phyloP scores from a whole-genome alignment of 2,329 filamentous ascomycete genomes.

The Monascus ruber region DNA sequence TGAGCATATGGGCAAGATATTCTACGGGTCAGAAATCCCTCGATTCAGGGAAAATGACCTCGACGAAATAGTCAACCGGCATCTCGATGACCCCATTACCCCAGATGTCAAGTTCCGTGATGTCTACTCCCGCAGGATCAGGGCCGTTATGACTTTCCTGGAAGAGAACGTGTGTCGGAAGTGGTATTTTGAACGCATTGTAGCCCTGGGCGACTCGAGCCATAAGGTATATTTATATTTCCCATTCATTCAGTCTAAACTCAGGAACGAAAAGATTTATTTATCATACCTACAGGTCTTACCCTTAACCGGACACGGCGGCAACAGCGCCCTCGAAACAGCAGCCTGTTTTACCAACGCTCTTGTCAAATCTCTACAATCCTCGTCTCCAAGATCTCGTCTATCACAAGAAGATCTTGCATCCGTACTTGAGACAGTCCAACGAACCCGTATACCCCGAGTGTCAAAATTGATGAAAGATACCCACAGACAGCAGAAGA shows the following conservation, averaged over 20 bases:
- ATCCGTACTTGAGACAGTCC: neutral
- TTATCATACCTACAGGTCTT: neutral
- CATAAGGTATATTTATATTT: conserved; percentile 24
- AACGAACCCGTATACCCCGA: neutral
- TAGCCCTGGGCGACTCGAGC: conserved; percentile 28
- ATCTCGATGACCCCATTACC: conserved; percentile 16
- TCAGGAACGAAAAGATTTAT: neutral
- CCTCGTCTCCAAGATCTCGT: neutral
- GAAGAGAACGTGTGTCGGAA: conserved; percentile 25
- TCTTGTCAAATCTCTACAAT: neutral
- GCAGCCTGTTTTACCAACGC: conserved; percentile 1
- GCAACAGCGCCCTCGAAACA: neutral
- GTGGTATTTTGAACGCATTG: conserved; percentile 29
- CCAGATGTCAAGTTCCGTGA: conserved; percentile 20
- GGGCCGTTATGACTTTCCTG: conserved; percentile 11
- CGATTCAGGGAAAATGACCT: conserved; percentile 19
- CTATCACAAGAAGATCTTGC: neutral
- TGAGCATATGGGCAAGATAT: conserved; percentile 9
- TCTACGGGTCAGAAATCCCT: conserved; percentile 12
- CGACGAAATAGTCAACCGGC: conserved; percentile 12
- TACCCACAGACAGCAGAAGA: neutral
- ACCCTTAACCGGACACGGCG: neutral
- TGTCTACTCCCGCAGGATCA: conserved; percentile 16
- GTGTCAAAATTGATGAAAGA: neutral
- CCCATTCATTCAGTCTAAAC: neutral